phyloP scores from a whole-genome alignment of 1,284 basidiomycete genomes.

The Grifola frondosa region DNA sequence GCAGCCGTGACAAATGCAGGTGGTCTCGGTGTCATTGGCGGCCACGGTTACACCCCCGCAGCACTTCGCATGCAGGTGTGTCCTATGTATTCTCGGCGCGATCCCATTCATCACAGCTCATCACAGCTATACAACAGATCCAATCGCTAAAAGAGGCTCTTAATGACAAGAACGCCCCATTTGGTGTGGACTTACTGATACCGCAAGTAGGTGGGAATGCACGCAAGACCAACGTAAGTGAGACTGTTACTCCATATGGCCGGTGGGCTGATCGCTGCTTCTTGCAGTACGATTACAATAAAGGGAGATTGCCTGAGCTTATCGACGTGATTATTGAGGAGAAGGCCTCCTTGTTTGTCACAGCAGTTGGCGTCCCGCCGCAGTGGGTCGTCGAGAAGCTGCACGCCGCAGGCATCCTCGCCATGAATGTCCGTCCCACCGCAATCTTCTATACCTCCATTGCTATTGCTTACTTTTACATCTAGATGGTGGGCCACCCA shows the following conservation, averaged over 20 bases:
- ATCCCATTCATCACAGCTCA: slow-evolving; percentile 66
- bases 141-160: slow-evolving; percentile 66
- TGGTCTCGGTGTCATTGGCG: slow-evolving; percentile 84
- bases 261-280: not conserved
- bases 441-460: slow-evolving; percentile 32
- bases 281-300: slow-evolving; percentile 70
- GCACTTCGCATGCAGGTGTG: too few species aligned
- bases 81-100: too few species aligned
- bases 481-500: slow-evolving; percentile 85
- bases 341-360: slow-evolving; percentile 79
- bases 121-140: slow-evolving; percentile 70
- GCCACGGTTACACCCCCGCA: slow-evolving; percentile 75
- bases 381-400: slow-evolving; percentile 71
- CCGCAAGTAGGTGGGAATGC: slow-evolving; percentile 78
- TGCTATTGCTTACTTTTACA: not conserved
- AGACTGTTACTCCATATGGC: not conserved
- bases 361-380: slow-evolving; percentile 81
- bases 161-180: slow-evolving; percentile 68
- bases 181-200: slow-evolving; percentile 82
- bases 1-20: slow-evolving; percentile 86
- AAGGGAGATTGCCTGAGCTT: slow-evolving; percentile 71
- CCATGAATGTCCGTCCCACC: slow-evolving; percentile 81
- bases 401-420: slow-evolving; percentile 73
- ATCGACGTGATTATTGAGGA: slow-evolving; percentile 86
- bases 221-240: slow-evolving; percentile 78